Conservation (phyloP, 1,284 basidiomycete genomes). For the Malassezia nana region DNA sequence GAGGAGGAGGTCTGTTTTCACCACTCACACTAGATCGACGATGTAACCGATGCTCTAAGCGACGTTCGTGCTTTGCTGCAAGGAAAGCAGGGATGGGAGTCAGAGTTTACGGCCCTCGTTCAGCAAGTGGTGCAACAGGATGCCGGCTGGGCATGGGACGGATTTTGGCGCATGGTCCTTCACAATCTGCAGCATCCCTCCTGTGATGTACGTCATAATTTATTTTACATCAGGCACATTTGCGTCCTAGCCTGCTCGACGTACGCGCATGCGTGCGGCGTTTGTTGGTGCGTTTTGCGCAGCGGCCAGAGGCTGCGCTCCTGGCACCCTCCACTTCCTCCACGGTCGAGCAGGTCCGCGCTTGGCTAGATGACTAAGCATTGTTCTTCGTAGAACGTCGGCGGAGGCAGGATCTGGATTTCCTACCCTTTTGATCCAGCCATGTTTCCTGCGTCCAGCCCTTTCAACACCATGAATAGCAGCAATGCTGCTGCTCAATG, state of each 20-base stretch:
- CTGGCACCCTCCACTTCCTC: constrained; percentile 1
- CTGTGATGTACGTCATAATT: background rate
- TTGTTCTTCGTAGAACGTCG: background rate
- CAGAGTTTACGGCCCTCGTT: constrained; percentile 26
- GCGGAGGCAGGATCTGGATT: background rate
- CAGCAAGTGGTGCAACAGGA: constrained; percentile 31
- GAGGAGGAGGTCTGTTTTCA: constrained; percentile 35
- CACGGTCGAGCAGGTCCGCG: background rate
- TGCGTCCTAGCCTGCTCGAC: background rate
- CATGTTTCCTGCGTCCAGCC: background rate
- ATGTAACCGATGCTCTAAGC: constrained; percentile 50
- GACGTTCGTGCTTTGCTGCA: constrained; percentile 52
- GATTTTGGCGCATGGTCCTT: constrained; percentile 38
- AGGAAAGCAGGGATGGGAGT: constrained; percentile 18
- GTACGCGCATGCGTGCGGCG: background rate
- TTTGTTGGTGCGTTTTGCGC: constrained; percentile 3
- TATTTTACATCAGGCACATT: background rate
- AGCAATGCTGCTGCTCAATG: background rate
- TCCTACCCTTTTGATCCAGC: background rate
- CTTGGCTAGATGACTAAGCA: background rate
- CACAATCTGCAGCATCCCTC: constrained; percentile 19
- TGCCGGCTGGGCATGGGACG: constrained; percentile 42
- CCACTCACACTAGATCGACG: constrained; percentile 1
- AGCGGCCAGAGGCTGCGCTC: constrained; percentile 1
- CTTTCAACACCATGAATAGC: background rate